Percentiles rank a stretch among this genome's conserved stretches.
phyloP scores from a whole-genome alignment of 805 yeast genomes.

The Cyberlindnera veronae region DNA sequence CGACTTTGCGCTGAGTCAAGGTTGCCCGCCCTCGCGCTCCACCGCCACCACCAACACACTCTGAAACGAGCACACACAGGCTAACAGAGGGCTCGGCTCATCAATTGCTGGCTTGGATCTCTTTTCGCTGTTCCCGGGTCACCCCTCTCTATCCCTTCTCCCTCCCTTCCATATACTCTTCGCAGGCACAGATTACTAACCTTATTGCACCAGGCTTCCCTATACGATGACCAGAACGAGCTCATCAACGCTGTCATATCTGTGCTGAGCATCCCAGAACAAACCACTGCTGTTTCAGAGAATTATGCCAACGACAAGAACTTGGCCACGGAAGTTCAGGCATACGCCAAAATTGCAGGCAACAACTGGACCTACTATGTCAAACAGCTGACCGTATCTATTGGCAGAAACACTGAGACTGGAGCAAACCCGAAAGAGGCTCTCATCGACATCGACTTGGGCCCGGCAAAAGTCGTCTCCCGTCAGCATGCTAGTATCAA shows the following conservation, averaged over 20 bases:
- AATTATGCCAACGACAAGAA: constrained; percentile 71
- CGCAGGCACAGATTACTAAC: no score
- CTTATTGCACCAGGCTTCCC: constrained; percentile 22
- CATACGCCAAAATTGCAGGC: constrained; percentile 96
- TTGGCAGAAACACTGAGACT: constrained; percentile 76
- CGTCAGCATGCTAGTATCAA: constrained; percentile 84
- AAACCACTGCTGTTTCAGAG: constrained; percentile 69
- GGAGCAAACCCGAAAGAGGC: constrained; percentile 17
- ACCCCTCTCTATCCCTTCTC: no score
- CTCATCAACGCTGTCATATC: constrained; percentile 73
- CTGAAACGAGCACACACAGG: no score
- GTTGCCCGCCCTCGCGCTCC: no score
- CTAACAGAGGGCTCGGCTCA: no score
- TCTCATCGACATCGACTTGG: constrained; percentile 77
- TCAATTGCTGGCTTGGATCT: no score
- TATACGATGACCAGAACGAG: constrained; percentile 58
- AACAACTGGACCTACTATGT: constrained; percentile 92
- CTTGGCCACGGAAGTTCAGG: constrained; percentile 76
- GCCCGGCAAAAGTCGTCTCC: constrained; percentile 96
- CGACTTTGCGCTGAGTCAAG: not conserved
- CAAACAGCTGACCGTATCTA: constrained; percentile 64
- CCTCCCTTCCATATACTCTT: no score
- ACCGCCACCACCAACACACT: no score
- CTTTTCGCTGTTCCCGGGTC: no score
- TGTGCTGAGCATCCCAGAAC: constrained; percentile 65